Base-by-base conservation (phyloP, 2,329 filamentous ascomycete genomes). In the Setomelanomma holmii region DNA sequence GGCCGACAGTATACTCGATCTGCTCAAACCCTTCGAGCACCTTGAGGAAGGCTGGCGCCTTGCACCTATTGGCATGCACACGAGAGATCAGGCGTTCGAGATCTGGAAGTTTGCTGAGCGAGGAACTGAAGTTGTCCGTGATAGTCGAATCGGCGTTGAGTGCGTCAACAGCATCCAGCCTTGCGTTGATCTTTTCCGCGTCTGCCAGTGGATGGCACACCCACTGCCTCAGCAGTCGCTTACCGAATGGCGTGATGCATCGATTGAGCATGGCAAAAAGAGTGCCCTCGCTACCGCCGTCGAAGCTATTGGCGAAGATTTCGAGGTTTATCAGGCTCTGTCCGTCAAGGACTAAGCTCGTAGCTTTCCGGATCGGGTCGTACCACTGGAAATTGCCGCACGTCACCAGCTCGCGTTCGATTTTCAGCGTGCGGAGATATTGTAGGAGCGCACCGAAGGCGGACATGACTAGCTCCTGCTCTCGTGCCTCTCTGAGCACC, bases 281-380 rank as follows among this genome's bases (percentile, higher is more conserved):
- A 0, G 95, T 98, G 5, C 95, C 95, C 34, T 96, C 89, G 0
- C 82, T 73, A 12, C 91, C 87, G 6, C 93, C 93, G 68, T 97
- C 93, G 60, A 89, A 91, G 0, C 89, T 93, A 75, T 99, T 99
- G 63, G 91, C 85, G 64, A 99, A 99, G 4, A 99, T 85, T 72
- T 99, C 95, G n/a, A 99, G 86, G 68, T 99, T 99, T 80, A 96
- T 96, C 63, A 99, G 81, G 19, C 93, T 98, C 72, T 99, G 95
- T 0, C 95, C 95, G 65, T 99, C 95, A 1, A 99, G 83, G 8
- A 99, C 89, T 39, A 99, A 79, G 23, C 91, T 98, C 11, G 92
- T 91, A 1, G 87, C 83, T 70, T 97, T 96, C 67, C 89, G 89
- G 45, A 99, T 98, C 0, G 95, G 95, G 69, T 89, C 92, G 73